Percentiles rank a stretch among this genome's conserved stretches.
Evolutionary conservation across 495 filamentous ascomycete genomes (phyloP).

Genomic region (Alectoria sarmentosa): DNA sequence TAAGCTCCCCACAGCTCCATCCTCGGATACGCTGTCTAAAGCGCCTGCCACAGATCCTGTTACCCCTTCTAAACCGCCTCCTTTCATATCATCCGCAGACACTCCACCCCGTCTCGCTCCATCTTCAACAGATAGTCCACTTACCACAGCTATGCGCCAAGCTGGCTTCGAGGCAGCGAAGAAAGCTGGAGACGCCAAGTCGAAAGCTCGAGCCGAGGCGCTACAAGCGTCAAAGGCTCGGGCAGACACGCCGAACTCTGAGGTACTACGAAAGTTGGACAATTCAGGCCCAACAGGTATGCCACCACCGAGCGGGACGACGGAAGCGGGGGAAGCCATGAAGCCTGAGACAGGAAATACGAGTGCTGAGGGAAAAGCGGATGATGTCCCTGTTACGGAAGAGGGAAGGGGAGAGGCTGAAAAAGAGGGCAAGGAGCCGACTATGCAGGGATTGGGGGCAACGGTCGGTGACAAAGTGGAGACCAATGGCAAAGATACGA

Average conservation of each 20-base stretch:
- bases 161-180: slow-evolving; percentile 64
- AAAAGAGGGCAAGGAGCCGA: slow-evolving; percentile 14
- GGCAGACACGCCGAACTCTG: neutral
- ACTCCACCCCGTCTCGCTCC: slow-evolving; percentile 8
- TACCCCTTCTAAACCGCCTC: slow-evolving; percentile 32
- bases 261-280: slow-evolving; percentile 19
- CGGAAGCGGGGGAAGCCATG: slow-evolving; percentile 35
- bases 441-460: neutral
- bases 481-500: neutral
- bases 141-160: slow-evolving; percentile 53
- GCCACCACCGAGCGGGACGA: slow-evolving; percentile 23
- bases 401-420: slow-evolving; percentile 18
- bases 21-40: slow-evolving; percentile 37
- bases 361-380: slow-evolving; percentile 21
- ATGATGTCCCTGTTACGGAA: slow-evolving; percentile 7
- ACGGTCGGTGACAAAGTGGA: neutral
- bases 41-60: slow-evolving; percentile 29
- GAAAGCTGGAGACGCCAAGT: slow-evolving; percentile 41
- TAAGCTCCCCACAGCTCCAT: slow-evolving; percentile 19
- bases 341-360: slow-evolving; percentile 30
- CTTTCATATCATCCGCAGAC: slow-evolving; percentile 4
- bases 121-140: slow-evolving; percentile 21
- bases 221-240: neutral
- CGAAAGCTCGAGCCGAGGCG: slow-evolving; percentile 24
- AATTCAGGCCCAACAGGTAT: slow-evolving; percentile 20